A percentile compares a stretch with the other conserved stretches of the same genome.
These are phyloP conservation scores for Ceratobasidium sp. DNA, from an alignment of 1,284 basidiomycete species.

Conservation along the genomic window DNA sequence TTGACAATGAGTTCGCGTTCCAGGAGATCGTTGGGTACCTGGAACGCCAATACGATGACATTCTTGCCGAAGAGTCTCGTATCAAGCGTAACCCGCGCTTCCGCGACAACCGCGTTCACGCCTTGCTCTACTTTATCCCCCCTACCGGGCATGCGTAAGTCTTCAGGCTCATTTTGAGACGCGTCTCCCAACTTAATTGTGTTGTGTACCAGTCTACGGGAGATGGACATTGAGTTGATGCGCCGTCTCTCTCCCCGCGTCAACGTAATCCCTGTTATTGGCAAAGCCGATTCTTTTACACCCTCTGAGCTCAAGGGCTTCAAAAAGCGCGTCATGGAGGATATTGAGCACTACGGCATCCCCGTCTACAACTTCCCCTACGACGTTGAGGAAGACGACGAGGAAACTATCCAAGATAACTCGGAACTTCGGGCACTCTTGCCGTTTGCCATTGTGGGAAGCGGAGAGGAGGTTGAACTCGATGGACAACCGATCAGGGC, in stretches of 20 bases:
- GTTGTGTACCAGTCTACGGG: constrained; percentile 73
- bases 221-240: constrained; percentile 99
- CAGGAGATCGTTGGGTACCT: constrained; percentile 97
- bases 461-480: constrained; percentile 95
- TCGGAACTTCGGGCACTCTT: constrained; percentile 89
- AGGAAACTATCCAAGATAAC: constrained; percentile 98
- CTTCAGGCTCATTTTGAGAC: not conserved
- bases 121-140: constrained; percentile 97
- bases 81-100: constrained; percentile 99
- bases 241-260: constrained; percentile 94
- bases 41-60: constrained; percentile 99
- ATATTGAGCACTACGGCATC: constrained; percentile 98
- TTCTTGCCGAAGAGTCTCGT: constrained; percentile 97
- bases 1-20: constrained; percentile 99
- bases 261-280: constrained; percentile 99
- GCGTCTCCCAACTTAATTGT: constrained; percentile 54
- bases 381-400: constrained; percentile 98
- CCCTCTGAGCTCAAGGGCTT: constrained; percentile 91
- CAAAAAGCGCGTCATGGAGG: constrained; percentile 99
- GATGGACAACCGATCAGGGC: constrained; percentile 92
- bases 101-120: constrained; percentile 97
- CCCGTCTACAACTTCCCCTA: constrained; percentile 99
- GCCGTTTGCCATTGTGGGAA: constrained; percentile 98
- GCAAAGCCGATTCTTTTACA: constrained; percentile 96
- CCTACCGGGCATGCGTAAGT: constrained; percentile 85